These are phyloP conservation scores for Euphorbia tirucalli DNA, from an alignment of 345 rosid genomes.

Conservation along the genomic window DNA sequence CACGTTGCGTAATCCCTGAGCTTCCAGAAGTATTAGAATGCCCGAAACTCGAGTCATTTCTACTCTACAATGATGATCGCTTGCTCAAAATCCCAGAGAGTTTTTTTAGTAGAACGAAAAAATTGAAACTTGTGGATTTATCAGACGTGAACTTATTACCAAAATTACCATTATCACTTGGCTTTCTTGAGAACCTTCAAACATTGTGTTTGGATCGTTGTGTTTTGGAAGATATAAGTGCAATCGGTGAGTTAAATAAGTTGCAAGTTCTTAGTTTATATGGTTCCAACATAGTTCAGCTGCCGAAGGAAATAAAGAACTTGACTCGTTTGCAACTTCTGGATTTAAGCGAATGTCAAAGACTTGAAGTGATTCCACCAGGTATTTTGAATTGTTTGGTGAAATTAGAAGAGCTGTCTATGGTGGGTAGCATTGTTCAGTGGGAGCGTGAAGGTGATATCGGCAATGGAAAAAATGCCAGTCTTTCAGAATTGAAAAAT, in stretches of 20 bases:
- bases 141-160: not conserved
- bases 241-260: slow-evolving; percentile 17
- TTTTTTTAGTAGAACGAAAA: slow-evolving; percentile 17
- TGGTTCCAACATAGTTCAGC: not conserved
- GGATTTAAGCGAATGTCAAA: slow-evolving; percentile 15
- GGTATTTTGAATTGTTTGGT: slow-evolving; percentile 11
- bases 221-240: not conserved
- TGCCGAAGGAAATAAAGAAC: slow-evolving; percentile 17
- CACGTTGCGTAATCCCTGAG: not conserved
- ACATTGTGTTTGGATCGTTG: slow-evolving; percentile 10
- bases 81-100: not conserved
- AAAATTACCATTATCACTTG: slow-evolving; percentile 16
- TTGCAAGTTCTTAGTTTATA: slow-evolving; percentile 16
- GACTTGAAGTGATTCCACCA: slow-evolving; percentile 20
- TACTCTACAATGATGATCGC: not conserved
- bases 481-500: slow-evolving; percentile 15
- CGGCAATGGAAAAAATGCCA: not conserved
- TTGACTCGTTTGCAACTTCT: slow-evolving; percentile 18
- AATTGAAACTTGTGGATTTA: slow-evolving; percentile 27
- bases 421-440: slow-evolving; percentile 5
- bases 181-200: slow-evolving; percentile 7
- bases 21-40: slow-evolving; percentile 21
- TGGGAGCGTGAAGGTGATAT: slow-evolving; percentile 21
- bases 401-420: slow-evolving; percentile 23
- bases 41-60: slow-evolving; percentile 17